Evolutionary conservation across 2,329 filamentous ascomycete genomes (phyloP), one percentile per base, ranked within the genome.

Genomic region (Penicillium sp.): DNA sequence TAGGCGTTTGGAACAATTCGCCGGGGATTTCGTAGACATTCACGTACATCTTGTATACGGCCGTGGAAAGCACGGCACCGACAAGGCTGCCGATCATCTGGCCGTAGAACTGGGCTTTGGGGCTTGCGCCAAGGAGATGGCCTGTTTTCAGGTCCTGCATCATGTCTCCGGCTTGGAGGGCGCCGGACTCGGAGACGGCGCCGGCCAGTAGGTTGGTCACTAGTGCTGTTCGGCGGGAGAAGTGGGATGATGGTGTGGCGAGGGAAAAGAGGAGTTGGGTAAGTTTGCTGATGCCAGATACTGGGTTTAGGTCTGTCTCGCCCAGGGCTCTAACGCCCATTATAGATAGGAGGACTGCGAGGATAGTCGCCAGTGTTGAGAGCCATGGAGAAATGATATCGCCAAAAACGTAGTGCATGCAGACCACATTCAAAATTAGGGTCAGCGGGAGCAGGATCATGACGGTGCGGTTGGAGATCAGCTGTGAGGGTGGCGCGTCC

Each of bases 91-190:
- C 94, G 46, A 99, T 92, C 17, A 97, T 84, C 68, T 99, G 94
- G 1, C 94, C 94, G 81, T 90, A 97, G 69, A 99, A 99, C 66
- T 99, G 94, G 0, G 94, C 94, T 62, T 89, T 94, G 0, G 94
- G 94, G 3, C 91, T 89, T 0, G 94, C 94, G 9, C 93, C 92
- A 1, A 99, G 82, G 0, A 99, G 77, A 71, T 99, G 92, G 0
- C 94, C 94, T 0, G 94, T 97, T 72, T 99, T 99, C 24, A 99
- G 82, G 68, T 99, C 94, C 69, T 99, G 94, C 83, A 99, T 90
- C 49, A 99, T 84, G 71, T 99, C 94, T 7, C 94, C 94, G 2
- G 94, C 93, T 76, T 99, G 94, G 4, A 97, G 79, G 3, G 94
- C 94, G 4, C 94, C 89, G 3, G 87, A 85, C 70, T 92, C 89